These are phyloP conservation scores for Lactarius evosmus DNA, from an alignment of 768 basidiomycete species.

Conservation along the genomic window DNA sequence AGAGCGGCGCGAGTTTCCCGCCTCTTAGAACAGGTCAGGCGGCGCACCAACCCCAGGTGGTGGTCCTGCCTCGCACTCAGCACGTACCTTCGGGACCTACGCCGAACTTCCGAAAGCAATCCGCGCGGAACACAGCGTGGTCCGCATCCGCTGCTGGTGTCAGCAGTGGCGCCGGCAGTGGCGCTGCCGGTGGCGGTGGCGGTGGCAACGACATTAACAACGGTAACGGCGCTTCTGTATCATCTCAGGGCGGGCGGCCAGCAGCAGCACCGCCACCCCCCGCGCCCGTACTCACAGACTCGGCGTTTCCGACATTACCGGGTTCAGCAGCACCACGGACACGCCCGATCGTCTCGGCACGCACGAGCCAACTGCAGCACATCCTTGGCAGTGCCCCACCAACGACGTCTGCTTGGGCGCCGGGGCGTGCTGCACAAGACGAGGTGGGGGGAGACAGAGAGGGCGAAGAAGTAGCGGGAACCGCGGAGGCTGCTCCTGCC, in stretches of 20 bases:
- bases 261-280: constrained; percentile 34
- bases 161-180: constrained; percentile 29
- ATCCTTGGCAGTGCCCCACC: constrained; percentile 53
- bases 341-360: constrained; percentile 48
- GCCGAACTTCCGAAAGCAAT: constrained; percentile 38
- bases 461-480: not conserved
- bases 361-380: constrained; percentile 64
- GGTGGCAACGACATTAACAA: constrained; percentile 14
- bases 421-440: constrained; percentile 18
- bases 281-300: constrained; percentile 45
- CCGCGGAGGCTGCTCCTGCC: constrained; percentile 14
- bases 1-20: constrained; percentile 36
- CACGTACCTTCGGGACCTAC: constrained; percentile 25
- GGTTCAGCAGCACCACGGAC: constrained; percentile 38
- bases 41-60: constrained; percentile 14
- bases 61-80: constrained; percentile 36
- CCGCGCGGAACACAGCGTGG: constrained; percentile 27
- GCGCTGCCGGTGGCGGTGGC: constrained; percentile 25
- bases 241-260: constrained; percentile 9
- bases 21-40: constrained; percentile 29
- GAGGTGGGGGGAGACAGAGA: constrained; percentile 21
- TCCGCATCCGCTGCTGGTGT: constrained; percentile 31
- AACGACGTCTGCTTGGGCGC: constrained; percentile 36
- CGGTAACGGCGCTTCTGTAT: constrained; percentile 8
- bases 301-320: constrained; percentile 72